phyloP scores from a whole-genome alignment of 331 rosid genomes.

The Dryas integrifolia region DNA sequence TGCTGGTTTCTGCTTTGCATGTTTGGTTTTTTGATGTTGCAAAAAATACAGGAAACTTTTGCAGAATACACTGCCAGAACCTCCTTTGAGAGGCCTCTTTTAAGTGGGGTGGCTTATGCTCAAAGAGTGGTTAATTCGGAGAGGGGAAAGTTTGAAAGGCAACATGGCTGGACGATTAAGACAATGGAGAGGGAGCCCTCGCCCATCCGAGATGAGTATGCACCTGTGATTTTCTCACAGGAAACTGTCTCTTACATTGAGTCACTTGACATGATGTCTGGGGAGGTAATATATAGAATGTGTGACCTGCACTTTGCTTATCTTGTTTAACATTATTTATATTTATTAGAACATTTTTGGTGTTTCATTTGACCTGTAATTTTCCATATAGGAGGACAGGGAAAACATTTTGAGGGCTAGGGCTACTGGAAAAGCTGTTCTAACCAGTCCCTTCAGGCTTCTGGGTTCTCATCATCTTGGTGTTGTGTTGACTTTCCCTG shows the following conservation, averaged over 20 bases:
- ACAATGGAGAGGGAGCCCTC: constrained; percentile 86
- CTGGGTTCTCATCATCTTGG: constrained; percentile 96
- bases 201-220: constrained; percentile 83
- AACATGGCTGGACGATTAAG: constrained; percentile 91
- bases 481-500: constrained; percentile 96
- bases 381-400: constrained; percentile 73
- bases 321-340: not conserved
- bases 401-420: constrained; percentile 94
- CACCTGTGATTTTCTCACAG: constrained; percentile 89
- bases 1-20: not conserved
- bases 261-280: constrained; percentile 98
- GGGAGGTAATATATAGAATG: constrained; percentile 59
- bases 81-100: constrained; percentile 88
- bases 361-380: constrained; percentile 16
- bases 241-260: constrained; percentile 83
- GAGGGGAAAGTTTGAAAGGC: constrained; percentile 77
- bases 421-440: constrained; percentile 96
- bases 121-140: constrained; percentile 72
- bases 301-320: constrained; percentile 5
- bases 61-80: constrained; percentile 96
- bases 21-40: constrained; percentile 13
- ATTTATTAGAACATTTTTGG: not conserved
- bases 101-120: constrained; percentile 97
- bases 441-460: constrained; percentile 88
- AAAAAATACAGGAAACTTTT: constrained; percentile 69